A percentile compares a stretch with the other conserved stretches of the same genome.
phyloP scores from a whole-genome alignment of 2,329 filamentous ascomycete species.

The Alternaria gaisen region DNA sequence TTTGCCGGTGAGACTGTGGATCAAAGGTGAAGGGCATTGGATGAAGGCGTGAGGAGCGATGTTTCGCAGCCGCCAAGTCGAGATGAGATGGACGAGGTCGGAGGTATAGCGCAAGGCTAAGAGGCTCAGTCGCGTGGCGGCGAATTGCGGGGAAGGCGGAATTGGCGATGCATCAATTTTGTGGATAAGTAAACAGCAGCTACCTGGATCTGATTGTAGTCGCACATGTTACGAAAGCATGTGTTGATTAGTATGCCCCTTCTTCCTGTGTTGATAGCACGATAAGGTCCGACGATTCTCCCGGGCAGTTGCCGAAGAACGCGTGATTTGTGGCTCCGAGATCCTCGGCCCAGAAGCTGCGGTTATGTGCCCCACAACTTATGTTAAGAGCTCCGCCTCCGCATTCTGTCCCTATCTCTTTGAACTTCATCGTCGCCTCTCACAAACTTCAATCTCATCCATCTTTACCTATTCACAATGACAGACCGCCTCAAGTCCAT shows the following conservation, averaged over 20 bases:
- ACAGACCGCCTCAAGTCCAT: conserved; percentile 87
- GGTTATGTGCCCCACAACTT: conserved; percentile 21
- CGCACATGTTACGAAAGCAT: neutral
- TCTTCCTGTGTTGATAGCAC: neutral
- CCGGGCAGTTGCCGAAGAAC: conserved; percentile 11
- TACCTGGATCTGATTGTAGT: neutral
- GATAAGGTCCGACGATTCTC: conserved; percentile 5
- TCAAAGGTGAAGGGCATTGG: neutral
- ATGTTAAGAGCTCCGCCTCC: conserved; percentile 29
- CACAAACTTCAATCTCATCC: conserved; percentile 5
- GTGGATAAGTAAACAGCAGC: neutral
- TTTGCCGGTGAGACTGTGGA: neutral
- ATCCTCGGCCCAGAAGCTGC: conserved; percentile 18
- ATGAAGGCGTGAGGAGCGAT: neutral
- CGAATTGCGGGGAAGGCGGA: conserved; percentile 11
- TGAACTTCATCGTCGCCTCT: neutral
- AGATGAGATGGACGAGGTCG: conserved; percentile 7
- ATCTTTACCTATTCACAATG: conserved; percentile 32
- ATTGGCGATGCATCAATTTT: neutral
- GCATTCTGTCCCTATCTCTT: conserved; percentile 15
- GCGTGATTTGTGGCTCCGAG: conserved; percentile 20
- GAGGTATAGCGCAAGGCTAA: neutral
- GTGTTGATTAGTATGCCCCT: neutral
- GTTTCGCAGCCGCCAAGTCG: neutral
- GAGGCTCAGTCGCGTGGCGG: neutral